These are phyloP conservation scores for Rasamsonia emersonii DNA, from an alignment of 2,329 filamentous ascomycete genomes.

Conservation along the genomic window DNA sequence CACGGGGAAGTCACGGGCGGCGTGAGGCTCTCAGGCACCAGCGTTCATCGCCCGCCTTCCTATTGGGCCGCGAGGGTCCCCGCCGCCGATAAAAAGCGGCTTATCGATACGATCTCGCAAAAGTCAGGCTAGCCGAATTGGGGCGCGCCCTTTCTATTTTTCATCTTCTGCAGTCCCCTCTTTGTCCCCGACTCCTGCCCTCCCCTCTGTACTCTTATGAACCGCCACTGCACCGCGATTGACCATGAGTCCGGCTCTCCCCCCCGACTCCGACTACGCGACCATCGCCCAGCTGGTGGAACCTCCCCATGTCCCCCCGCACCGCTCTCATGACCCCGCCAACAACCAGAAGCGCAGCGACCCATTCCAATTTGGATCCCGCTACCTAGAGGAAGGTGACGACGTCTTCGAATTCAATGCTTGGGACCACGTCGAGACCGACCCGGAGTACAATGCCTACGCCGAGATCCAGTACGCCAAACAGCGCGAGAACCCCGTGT, in stretches of 20 bases:
- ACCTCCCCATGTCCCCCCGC: conserved; percentile 42
- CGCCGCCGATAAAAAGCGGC: background rate
- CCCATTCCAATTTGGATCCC: conserved; percentile 92
- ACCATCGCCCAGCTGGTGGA: conserved; percentile 38
- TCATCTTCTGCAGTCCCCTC: background rate
- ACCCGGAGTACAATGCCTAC: conserved; percentile 78
- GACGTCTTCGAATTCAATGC: conserved; percentile 96
- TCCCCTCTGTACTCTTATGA: conserved; percentile 8
- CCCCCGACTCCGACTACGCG: conserved; percentile 20
- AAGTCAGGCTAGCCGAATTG: too few relatives aligned
- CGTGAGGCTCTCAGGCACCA: conserved; percentile 8
- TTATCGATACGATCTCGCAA: background rate
- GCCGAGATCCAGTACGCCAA: conserved; percentile 74
- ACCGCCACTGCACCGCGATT: conserved; percentile 4
- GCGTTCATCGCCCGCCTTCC: conserved; percentile 1
- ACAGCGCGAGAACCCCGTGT: conserved; percentile 79
- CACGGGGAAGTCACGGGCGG: background rate
- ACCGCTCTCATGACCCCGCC: conserved; percentile 58
- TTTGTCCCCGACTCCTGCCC: background rate
- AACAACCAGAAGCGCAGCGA: conserved; percentile 80
- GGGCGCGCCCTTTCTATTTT: too few relatives aligned
- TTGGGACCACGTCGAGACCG: conserved; percentile 96
- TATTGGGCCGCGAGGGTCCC: conserved; percentile 1
- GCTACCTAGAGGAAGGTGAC: conserved; percentile 72
- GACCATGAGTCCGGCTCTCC: conserved; percentile 12